Conservation (phyloP, 768 basidiomycete species). For the Macrolepiota fuliginosa region DNA sequence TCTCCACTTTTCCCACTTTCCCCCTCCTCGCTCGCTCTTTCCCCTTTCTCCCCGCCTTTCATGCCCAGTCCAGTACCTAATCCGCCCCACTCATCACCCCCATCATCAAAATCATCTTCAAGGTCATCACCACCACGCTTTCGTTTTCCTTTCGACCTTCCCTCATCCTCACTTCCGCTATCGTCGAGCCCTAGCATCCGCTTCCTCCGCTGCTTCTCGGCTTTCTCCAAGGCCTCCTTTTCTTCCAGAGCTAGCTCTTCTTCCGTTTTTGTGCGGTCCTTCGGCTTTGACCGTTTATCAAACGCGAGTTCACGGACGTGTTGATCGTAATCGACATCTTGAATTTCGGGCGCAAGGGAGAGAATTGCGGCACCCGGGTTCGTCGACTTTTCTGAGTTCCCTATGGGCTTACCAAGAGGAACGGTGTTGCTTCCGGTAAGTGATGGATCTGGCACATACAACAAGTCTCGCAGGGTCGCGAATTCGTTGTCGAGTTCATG, state of each 20-base stretch:
- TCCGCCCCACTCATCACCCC: constrained; percentile 38
- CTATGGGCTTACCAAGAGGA: constrained; percentile 25
- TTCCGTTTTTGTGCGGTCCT: constrained; percentile 94
- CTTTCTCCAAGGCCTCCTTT: constrained; percentile 82
- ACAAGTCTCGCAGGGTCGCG: constrained; percentile 70
- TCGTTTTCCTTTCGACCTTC: constrained; percentile 39
- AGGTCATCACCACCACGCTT: constrained; percentile 80
- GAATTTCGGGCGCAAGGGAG: constrained; percentile 25
- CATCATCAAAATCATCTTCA: constrained; percentile 79
- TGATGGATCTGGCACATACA: constrained; percentile 57
- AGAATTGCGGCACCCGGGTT: constrained; percentile 19
- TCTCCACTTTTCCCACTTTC: constrained; percentile 39
- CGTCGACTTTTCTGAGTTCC: constrained; percentile 16
- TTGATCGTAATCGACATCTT: constrained; percentile 82
- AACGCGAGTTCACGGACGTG: constrained; percentile 91
- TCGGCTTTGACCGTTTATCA: constrained; percentile 90
- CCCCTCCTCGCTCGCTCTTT: constrained; percentile 33
- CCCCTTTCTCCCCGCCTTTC: constrained; percentile 27
- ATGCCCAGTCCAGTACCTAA: constrained; percentile 41
- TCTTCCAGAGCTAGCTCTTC: constrained; percentile 90
- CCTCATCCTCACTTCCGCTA: constrained; percentile 60
- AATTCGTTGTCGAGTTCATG: constrained; percentile 89
- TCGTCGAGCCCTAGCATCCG: constrained; percentile 86
- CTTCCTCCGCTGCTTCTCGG: constrained; percentile 71
- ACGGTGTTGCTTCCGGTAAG: constrained; percentile 35